These are phyloP conservation scores for Lagenidium giganteum DNA, from an alignment of 352 stramenopile genomes.

Conservation along the genomic window DNA sequence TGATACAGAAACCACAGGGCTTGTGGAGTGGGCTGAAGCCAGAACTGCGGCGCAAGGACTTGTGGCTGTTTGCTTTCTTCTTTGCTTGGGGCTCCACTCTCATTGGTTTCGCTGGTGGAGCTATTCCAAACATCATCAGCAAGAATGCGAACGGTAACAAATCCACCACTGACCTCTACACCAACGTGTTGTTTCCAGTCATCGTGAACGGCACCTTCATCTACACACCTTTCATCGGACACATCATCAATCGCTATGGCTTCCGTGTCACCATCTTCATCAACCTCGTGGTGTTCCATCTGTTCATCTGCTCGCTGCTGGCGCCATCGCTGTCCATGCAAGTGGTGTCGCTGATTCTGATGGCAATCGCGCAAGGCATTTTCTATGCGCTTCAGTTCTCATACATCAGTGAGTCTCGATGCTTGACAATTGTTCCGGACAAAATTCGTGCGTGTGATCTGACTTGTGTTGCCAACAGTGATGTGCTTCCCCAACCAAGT, in stretches of 20 bases:
- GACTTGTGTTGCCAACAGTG: conserved; percentile 8
- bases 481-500: conserved; percentile 29
- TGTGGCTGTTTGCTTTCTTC: conserved; percentile 39
- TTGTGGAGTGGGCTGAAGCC: conserved; percentile 20
- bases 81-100: conserved; percentile 41
- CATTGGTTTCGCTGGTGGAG: conserved; percentile 32
- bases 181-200: conserved; percentile 31
- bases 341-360: conserved; percentile 26
- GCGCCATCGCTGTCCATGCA: conserved; percentile 25
- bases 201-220: conserved; percentile 37
- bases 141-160: conserved; percentile 14
- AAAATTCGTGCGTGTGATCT: too few species aligned
- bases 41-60: conserved; percentile 19
- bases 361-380: conserved; percentile 25
- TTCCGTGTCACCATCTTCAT: conserved; percentile 21
- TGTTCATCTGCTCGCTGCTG: conserved; percentile 26
- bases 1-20: conserved; percentile 19
- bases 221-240: conserved; percentile 36
- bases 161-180: conserved; percentile 18
- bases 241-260: conserved; percentile 29
- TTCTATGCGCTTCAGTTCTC: conserved; percentile 41
- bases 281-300: conserved; percentile 22
- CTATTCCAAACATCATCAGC: conserved; percentile 42
- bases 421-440: too few species aligned
- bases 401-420: conserved; percentile 32